Evolutionary conservation across 495 filamentous ascomycete species (phyloP).

Genomic region (Xylaria castorea): DNA sequence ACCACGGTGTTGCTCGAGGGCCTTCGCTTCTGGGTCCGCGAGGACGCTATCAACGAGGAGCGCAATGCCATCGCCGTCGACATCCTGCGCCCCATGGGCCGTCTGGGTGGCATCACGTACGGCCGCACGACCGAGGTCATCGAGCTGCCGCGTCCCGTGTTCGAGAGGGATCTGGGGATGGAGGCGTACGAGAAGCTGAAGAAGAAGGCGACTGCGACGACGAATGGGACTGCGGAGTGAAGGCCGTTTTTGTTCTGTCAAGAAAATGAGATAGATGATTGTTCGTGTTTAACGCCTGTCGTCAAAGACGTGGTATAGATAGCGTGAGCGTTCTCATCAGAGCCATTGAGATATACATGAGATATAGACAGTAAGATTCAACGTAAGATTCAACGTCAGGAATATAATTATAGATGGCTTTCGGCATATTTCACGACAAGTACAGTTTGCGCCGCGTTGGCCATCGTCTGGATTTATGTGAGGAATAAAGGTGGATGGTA

Average conservation of each 20-base stretch:
- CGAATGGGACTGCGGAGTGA: constrained; percentile 5
- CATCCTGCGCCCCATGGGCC: constrained; percentile 74
- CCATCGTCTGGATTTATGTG: no score
- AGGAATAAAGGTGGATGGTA: no score
- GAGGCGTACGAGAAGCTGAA: constrained; percentile 48
- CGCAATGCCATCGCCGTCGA: constrained; percentile 72
- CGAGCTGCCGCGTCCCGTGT: constrained; percentile 81
- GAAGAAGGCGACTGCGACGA: constrained; percentile 27
- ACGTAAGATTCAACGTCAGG: neutral
- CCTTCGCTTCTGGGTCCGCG: constrained; percentile 83
- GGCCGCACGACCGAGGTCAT: constrained; percentile 70
- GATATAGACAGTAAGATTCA: neutral
- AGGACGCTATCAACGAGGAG: constrained; percentile 85
- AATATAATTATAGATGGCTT: neutral
- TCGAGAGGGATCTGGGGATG: constrained; percentile 52
- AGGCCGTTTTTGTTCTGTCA: neutral
- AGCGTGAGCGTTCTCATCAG: neutral
- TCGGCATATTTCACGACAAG: neutral
- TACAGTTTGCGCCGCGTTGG: neutral
- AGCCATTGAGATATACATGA: neutral
- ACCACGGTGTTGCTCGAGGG: constrained; percentile 84
- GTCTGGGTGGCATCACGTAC: constrained; percentile 87
- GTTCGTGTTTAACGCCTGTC: neutral
- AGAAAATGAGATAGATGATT: neutral
- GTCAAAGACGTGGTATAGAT: neutral